These are phyloP conservation scores for Geopyxis carbonaria DNA, from an alignment of 495 filamentous ascomycete genomes.

Conservation along the genomic window DNA sequence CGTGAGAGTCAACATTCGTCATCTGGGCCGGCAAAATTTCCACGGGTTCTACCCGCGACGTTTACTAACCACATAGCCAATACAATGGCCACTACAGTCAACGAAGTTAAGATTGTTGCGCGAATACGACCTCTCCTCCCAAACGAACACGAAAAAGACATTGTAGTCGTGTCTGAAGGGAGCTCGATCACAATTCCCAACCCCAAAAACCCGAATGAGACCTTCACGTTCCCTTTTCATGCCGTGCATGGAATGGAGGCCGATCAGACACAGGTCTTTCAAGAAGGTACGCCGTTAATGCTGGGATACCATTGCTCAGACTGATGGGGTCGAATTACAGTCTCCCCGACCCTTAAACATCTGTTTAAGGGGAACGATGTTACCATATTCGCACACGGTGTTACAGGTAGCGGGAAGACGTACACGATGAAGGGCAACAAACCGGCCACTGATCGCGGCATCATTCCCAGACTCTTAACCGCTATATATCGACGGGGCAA, in stretches of 20 bases:
- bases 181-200: constrained; percentile 81
- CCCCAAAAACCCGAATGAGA: constrained; percentile 78
- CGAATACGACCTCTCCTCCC: constrained; percentile 74
- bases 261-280: constrained; percentile 72
- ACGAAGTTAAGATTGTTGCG: constrained; percentile 63
- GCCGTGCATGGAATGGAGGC: constrained; percentile 67
- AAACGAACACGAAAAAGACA: constrained; percentile 63
- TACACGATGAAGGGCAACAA: constrained; percentile 96
- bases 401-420: constrained; percentile 91
- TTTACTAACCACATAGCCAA: too few relatives aligned
- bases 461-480: constrained; percentile 78
- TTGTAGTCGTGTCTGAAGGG: constrained; percentile 57
- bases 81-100: too few relatives aligned
- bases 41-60: too few relatives aligned
- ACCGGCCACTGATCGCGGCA: constrained; percentile 69
- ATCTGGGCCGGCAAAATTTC: too few relatives aligned
- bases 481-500: constrained; percentile 68
- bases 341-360: constrained; percentile 66
- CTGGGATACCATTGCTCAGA: constrained; percentile 8
- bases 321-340: constrained; percentile 28
- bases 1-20: too few relatives aligned
- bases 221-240: constrained; percentile 91
- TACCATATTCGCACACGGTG: constrained; percentile 89
- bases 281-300: constrained; percentile 51
- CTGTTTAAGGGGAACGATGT: constrained; percentile 89